These are phyloP conservation scores for Zasmidium angulare DNA, from an alignment of 2,329 filamentous ascomycete species.

Conservation along the genomic window DNA sequence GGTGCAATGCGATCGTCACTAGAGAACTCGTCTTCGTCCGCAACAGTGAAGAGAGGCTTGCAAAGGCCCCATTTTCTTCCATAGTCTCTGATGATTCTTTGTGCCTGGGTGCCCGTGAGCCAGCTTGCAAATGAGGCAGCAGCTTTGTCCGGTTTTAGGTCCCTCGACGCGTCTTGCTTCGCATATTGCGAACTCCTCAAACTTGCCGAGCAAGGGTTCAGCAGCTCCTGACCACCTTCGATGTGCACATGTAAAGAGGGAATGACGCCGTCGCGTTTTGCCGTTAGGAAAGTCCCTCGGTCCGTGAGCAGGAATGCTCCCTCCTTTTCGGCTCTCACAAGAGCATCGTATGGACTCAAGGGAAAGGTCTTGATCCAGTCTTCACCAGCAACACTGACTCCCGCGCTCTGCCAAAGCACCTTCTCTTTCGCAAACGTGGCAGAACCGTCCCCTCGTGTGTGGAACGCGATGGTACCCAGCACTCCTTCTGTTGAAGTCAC, in stretches of 20 bases:
- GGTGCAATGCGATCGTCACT: slow-evolving; percentile 9
- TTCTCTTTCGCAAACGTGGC: slow-evolving; percentile 26
- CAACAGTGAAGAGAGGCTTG: slow-evolving; percentile 20
- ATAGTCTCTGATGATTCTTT: slow-evolving; percentile 17
- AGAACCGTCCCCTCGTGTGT: slow-evolving; percentile 25
- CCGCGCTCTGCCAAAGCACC: slow-evolving; percentile 17
- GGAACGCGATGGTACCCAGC: slow-evolving; percentile 7
- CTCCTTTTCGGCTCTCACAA: slow-evolving; percentile 19
- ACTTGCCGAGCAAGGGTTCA: slow-evolving; percentile 27
- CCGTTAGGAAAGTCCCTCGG: slow-evolving; percentile 25
- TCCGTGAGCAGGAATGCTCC: slow-evolving; percentile 26
- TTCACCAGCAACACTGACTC: not conserved
- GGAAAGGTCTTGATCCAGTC: slow-evolving; percentile 18
- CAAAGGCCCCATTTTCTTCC: slow-evolving; percentile 19
- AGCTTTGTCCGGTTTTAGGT: not conserved
- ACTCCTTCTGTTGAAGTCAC: too few species aligned
- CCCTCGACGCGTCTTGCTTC: too few species aligned
- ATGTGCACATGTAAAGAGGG: slow-evolving; percentile 11
- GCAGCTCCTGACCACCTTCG: slow-evolving; percentile 19
- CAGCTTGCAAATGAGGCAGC: slow-evolving; percentile 22
- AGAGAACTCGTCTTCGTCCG: slow-evolving; percentile 17
- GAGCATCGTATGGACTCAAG: slow-evolving; percentile 23
- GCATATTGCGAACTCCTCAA: too few species aligned
- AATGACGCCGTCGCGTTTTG: slow-evolving; percentile 19
- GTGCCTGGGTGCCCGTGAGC: slow-evolving; percentile 12